Conservation (phyloP, 2,329 filamentous ascomycete species). For the Calonectria pseudoturangicola region DNA sequence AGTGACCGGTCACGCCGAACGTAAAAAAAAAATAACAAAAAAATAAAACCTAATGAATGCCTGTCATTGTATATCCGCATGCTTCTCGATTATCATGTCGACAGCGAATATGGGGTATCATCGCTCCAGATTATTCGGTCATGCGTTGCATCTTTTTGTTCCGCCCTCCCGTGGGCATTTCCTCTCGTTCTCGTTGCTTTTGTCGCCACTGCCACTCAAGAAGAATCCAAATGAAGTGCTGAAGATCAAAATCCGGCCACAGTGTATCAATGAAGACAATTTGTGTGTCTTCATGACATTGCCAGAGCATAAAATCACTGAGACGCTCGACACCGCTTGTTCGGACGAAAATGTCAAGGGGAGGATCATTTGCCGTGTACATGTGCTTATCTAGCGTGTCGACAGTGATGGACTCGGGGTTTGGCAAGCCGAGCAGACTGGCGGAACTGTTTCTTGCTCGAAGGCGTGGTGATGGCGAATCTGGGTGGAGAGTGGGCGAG, state of each 20-base stretch:
- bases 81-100: conserved; percentile 18
- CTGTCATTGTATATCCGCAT: conserved; percentile 27
- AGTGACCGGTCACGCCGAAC: conserved; percentile 28
- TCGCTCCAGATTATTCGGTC: conserved; percentile 40
- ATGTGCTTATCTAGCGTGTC: conserved; percentile 90
- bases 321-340: conserved; percentile 95
- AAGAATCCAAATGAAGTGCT: conserved; percentile 93
- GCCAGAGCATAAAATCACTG: conserved; percentile 99
- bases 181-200: conserved; percentile 74
- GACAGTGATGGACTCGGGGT: conserved; percentile 90
- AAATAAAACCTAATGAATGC: conserved; percentile 30
- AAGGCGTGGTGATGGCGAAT: conserved; percentile 67
- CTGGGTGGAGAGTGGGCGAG: conserved; percentile 75
- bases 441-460: conserved; percentile 58
- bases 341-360: conserved; percentile 91
- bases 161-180: conserved; percentile 60
- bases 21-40: conserved; percentile 28
- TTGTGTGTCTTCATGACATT: conserved; percentile 93
- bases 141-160: conserved; percentile 52
- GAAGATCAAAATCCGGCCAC: conserved; percentile 97
- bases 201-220: conserved; percentile 89
- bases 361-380: conserved; percentile 90
- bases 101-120: conserved; percentile 50
- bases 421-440: conserved; percentile 69
- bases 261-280: conserved; percentile 94